These are phyloP conservation scores for Neophaeococcomyces mojaviensis DNA, from an alignment of 2,329 filamentous ascomycete genomes.

Conservation along the genomic window DNA sequence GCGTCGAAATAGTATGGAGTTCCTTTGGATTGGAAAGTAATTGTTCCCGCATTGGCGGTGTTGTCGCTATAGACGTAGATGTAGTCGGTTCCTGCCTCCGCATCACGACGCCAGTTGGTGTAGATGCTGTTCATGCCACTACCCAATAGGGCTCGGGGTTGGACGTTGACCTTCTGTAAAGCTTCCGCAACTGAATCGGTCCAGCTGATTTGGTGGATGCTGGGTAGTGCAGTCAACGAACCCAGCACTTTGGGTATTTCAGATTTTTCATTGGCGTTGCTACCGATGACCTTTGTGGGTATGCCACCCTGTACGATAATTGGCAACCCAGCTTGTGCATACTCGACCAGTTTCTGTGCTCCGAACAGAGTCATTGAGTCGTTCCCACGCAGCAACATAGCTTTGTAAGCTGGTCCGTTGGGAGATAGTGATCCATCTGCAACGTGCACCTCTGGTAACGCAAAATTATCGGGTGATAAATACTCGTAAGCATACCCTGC, in stretches of 20 bases:
- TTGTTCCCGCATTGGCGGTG: too few relatives aligned
- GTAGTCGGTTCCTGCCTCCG: too few relatives aligned
- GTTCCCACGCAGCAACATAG: conserved; percentile 33
- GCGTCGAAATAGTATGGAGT: too few relatives aligned
- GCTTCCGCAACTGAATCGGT: too few relatives aligned
- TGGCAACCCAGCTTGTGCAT: conserved; percentile 34
- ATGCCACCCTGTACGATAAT: conserved; percentile 35
- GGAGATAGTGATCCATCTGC: conserved; percentile 32
- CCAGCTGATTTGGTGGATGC: conserved; percentile 35
- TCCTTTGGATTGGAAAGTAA: too few relatives aligned
- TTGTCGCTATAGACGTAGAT: too few relatives aligned
- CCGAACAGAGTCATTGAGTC: conserved; percentile 32
- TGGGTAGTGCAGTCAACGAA: conserved; percentile 23
- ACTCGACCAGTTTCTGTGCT: conserved; percentile 28
- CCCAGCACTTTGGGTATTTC: conserved; percentile 22
- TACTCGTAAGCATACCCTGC: conserved; percentile 39
- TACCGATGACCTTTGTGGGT: conserved; percentile 23
- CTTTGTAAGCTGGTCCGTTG: conserved; percentile 35
- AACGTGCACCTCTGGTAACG: conserved; percentile 32
- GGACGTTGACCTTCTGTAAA: too few relatives aligned
- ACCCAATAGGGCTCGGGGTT: too few relatives aligned
- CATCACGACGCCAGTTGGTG: too few relatives aligned
- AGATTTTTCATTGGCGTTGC: conserved; percentile 11
- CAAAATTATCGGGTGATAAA: conserved; percentile 39
- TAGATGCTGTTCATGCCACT: too few relatives aligned